A percentile compares a stretch with the other conserved stretches of the same genome.
phyloP scores from a whole-genome alignment of 1,284 basidiomycete genomes.

The Malassezia sympodialis region DNA sequence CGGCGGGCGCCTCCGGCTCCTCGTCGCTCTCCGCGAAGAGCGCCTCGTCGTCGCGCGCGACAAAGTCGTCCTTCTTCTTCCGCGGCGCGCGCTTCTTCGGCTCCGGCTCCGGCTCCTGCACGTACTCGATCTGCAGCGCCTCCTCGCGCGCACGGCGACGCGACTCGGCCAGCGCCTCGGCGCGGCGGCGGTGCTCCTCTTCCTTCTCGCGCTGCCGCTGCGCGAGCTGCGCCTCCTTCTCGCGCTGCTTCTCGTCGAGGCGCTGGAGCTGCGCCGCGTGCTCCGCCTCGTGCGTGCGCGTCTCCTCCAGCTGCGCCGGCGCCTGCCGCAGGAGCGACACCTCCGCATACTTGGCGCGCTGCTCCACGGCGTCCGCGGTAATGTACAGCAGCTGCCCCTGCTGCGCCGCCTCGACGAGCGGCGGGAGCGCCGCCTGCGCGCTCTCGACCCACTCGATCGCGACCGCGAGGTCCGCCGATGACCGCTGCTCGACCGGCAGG shows the following conservation, averaged over 20 bases:
- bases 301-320: constrained; percentile 24
- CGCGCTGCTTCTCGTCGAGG: constrained; percentile 26
- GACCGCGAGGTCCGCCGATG: constrained; percentile 22
- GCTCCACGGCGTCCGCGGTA: constrained; percentile 40
- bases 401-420: constrained; percentile 30
- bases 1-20: constrained; percentile 19
- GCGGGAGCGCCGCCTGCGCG: constrained; percentile 18
- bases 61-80: constrained; percentile 24
- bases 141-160: constrained; percentile 32
- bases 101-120: constrained; percentile 28
- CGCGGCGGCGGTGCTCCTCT: constrained; percentile 29
- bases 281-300: constrained; percentile 31
- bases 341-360: constrained; percentile 42
- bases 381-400: constrained; percentile 33
- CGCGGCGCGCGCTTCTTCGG: constrained; percentile 17
- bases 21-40: constrained; percentile 20
- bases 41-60: constrained; percentile 20
- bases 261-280: constrained; percentile 24
- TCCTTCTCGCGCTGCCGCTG: constrained; percentile 29
- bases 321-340: constrained; percentile 31
- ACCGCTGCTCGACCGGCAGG: constrained; percentile 26
- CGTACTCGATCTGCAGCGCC: constrained; percentile 35
- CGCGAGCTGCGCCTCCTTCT: constrained; percentile 31
- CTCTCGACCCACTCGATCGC: constrained; percentile 31
- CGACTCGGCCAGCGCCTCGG: constrained; percentile 36